Base-by-base conservation (phyloP, 2,329 filamentous ascomycete genomes). In the Davidsoniella eucalypti region DNA sequence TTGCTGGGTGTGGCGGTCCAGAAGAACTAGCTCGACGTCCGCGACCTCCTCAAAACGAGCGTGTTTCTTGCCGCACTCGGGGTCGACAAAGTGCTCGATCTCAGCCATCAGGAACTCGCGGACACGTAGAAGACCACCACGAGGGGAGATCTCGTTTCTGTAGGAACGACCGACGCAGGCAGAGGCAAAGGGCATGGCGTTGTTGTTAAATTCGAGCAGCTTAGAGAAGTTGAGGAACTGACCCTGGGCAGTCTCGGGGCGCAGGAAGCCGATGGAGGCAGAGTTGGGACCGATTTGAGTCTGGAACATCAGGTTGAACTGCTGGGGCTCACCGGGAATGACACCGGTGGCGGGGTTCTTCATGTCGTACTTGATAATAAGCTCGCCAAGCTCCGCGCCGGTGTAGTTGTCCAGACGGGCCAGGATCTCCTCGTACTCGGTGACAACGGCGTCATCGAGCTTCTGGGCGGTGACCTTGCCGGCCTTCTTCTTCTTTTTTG, bases 301-400 rank as follows among this genome's bases (percentile, higher is more conserved):
- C 66, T 90, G 82, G 73, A 96, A 98, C 92, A 98, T 98, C 61
- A 98, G 80, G 69, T 98, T 98, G 77, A 96, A 95, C 40, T 87
- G 74, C 47, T 94, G 82, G 3, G 92, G 92, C 26, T 84, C 81
- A 25, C 78, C 76, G 37, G 93, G 80, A 58, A 84, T 76, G 54
- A 79, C 76, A 57, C 80, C 83, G 58, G 84, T 94, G 47, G 75
- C 73, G 25, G 90, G 88, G 67, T 94, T 94, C 68, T 78, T 84
- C 65, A 98, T 67, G 57, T 94, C 80, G 66, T 92, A 84, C 70
- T 94, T 94, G 62, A 75, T 78, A 70, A 98, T 95, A 53, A 98
- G 75, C 60, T 81, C 71, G 54, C 87, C 88, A 54, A 96, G 83
- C 65, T 90, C 82, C 42, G 82, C 76, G 57, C 88, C 90, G 61